Percentiles rank a stretch among this genome's conserved stretches.
Conservation (phyloP, 208 protist genomes). For the Herpetomonas samuelpessoai region DNA sequence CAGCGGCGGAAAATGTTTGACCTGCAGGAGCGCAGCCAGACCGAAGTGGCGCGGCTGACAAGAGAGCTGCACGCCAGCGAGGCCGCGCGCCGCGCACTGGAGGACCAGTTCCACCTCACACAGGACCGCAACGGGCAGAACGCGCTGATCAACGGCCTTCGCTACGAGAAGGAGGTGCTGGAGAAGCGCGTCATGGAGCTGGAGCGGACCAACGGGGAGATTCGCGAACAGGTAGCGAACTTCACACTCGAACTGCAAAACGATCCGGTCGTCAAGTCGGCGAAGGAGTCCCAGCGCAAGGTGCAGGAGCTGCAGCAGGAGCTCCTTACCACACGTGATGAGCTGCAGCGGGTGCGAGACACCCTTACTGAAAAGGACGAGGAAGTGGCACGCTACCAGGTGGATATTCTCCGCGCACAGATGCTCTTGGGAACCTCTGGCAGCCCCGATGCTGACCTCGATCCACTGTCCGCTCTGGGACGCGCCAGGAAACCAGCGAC, state of each 20-base stretch:
- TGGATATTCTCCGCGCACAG: slow-evolving; percentile 66
- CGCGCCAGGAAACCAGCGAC: slow-evolving; percentile 19
- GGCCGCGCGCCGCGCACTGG: slow-evolving; percentile 63
- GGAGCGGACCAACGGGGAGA: slow-evolving; percentile 72
- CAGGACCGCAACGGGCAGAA: slow-evolving; percentile 46
- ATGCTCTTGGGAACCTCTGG: slow-evolving; percentile 19
- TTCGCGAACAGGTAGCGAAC: slow-evolving; percentile 73
- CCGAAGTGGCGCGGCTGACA: slow-evolving; percentile 53
- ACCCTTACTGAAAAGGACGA: slow-evolving; percentile 63
- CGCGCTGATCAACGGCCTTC: slow-evolving; percentile 39
- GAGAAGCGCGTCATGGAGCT: slow-evolving; percentile 68
- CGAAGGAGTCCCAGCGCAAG: slow-evolving; percentile 69
- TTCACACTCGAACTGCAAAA: slow-evolving; percentile 89
- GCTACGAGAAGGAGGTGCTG: slow-evolving; percentile 66
- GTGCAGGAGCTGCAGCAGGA: slow-evolving; percentile 66
- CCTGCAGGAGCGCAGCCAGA: slow-evolving; percentile 45
- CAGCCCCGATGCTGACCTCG: background rate
- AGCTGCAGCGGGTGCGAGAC: slow-evolving; percentile 45
- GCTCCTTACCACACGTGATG: slow-evolving; percentile 33
- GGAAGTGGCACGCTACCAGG: slow-evolving; percentile 59
- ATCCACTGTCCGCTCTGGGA: background rate
- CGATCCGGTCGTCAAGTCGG: slow-evolving; percentile 69
- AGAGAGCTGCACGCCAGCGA: slow-evolving; percentile 89
- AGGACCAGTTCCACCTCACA: slow-evolving; percentile 67
- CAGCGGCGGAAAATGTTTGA: slow-evolving; percentile 20